phyloP scores from a whole-genome alignment of 2,329 filamentous ascomycete genomes.

The Xylariaceae sp. region DNA sequence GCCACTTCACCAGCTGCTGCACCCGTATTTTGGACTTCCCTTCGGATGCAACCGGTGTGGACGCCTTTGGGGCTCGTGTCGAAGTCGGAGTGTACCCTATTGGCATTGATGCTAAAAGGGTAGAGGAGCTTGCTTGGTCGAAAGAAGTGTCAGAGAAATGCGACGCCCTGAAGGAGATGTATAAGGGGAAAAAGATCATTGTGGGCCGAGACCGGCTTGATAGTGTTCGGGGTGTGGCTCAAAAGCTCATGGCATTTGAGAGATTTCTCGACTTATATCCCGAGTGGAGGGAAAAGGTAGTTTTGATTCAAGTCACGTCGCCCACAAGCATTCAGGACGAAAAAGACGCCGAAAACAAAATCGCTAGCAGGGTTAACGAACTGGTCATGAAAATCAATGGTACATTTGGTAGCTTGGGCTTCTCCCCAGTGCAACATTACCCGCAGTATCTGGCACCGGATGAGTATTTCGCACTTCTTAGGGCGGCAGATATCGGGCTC shows the following conservation, averaged over 20 bases:
- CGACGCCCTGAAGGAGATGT: slow-evolving; percentile 74
- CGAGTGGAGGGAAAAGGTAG: slow-evolving; percentile 89
- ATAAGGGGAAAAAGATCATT: slow-evolving; percentile 91
- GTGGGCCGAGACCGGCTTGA: slow-evolving; percentile 94
- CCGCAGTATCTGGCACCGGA: slow-evolving; percentile 88
- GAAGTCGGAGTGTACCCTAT: slow-evolving; percentile 94
- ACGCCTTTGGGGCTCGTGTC: slow-evolving; percentile 87
- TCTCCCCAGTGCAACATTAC: slow-evolving; percentile 92
- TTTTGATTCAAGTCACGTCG: slow-evolving; percentile 93
- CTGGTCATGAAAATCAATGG: slow-evolving; percentile 93
- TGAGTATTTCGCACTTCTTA: slow-evolving; percentile 94
- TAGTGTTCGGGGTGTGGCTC: slow-evolving; percentile 89
- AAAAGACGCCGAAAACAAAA: slow-evolving; percentile 78
- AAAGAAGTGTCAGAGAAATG: slow-evolving; percentile 75
- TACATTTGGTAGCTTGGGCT: slow-evolving; percentile 84
- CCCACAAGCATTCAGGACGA: slow-evolving; percentile 81
- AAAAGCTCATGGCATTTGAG: slow-evolving; percentile 95
- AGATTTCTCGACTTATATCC: slow-evolving; percentile 89
- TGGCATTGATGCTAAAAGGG: slow-evolving; percentile 86
- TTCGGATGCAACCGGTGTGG: slow-evolving; percentile 82
- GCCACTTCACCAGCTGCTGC: slow-evolving; percentile 94
- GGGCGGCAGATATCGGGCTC: slow-evolving; percentile 86
- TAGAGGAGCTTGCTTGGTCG: slow-evolving; percentile 77
- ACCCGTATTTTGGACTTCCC: slow-evolving; percentile 90
- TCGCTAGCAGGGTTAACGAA: slow-evolving; percentile 88